Conservation (phyloP, 305 asterid species). For the Fraxinus albicans region DNA sequence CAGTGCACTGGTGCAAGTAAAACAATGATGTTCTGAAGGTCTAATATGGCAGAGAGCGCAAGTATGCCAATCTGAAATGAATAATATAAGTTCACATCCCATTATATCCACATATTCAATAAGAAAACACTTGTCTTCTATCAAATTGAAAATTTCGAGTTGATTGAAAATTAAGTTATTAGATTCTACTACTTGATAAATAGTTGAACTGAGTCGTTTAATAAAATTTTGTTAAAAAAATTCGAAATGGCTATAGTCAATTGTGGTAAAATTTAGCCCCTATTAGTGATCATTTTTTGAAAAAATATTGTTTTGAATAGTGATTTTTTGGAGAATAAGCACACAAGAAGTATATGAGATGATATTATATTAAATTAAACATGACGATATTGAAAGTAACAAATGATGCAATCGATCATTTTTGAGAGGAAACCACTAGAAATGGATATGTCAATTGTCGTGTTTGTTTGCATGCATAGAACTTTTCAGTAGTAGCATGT, state of each 20-base stretch:
- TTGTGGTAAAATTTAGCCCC: background rate
- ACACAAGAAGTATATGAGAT: constrained; percentile 1
- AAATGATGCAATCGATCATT: constrained; percentile 15
- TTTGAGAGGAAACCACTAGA: constrained; percentile 6
- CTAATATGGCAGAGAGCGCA: constrained; percentile 48
- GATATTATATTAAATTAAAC: constrained; percentile 4
- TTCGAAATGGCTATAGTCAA: background rate
- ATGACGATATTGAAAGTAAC: constrained; percentile 8
- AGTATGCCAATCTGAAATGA: constrained; percentile 66
- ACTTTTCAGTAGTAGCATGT: background rate
- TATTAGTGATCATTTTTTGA: background rate
- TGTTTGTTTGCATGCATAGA: background rate
- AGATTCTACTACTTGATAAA: background rate
- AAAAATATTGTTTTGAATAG: background rate
- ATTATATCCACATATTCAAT: constrained; percentile 20
- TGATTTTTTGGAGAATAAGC: background rate
- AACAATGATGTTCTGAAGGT: constrained; percentile 50
- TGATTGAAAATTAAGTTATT: background rate
- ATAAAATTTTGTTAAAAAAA: background rate
- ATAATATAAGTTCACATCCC: background rate
- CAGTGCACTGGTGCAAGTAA: constrained; percentile 57
- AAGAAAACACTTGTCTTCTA: background rate
- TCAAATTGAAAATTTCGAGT: background rate
- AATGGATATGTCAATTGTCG: constrained; percentile 2
- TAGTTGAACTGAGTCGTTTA: background rate